Conservation (phyloP, 805 yeast genomes). For the Hanseniaspora thailandica region DNA sequence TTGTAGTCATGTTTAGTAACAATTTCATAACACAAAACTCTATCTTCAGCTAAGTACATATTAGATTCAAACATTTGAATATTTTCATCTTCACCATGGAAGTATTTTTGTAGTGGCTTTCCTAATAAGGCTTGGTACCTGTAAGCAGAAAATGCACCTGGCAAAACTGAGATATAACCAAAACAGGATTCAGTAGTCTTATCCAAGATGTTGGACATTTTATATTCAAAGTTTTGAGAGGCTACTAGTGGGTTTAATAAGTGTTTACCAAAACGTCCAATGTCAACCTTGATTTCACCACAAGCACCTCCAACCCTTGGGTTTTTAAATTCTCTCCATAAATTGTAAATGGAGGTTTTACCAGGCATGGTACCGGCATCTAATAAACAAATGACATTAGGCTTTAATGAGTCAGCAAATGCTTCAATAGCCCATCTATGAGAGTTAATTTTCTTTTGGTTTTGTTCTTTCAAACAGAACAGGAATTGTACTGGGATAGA, state of each 20-base stretch:
- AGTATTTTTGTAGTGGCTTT: slow-evolving; percentile 74
- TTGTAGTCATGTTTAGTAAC: slow-evolving; percentile 68
- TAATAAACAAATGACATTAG: slow-evolving; percentile 68
- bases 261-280: slow-evolving; percentile 48
- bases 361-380: slow-evolving; percentile 95
- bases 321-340: slow-evolving; percentile 76
- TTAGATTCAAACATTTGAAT: slow-evolving; percentile 84
- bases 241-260: slow-evolving; percentile 82
- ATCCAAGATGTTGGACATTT: slow-evolving; percentile 86
- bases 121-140: slow-evolving; percentile 75
- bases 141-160: slow-evolving; percentile 95
- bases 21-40: slow-evolving; percentile 86
- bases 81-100: slow-evolving; percentile 74
- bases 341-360: slow-evolving; percentile 67
- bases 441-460: slow-evolving; percentile 81
- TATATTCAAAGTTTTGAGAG: slow-evolving; percentile 93
- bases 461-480: slow-evolving; percentile 81
- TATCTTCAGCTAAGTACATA: slow-evolving; percentile 95
- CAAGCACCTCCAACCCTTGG: slow-evolving; percentile 92
- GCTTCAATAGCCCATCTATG: slow-evolving; percentile 97
- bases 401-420: slow-evolving; percentile 69
- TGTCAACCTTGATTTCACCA: slow-evolving; percentile 84
- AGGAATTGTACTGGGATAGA: slow-evolving; percentile 78
- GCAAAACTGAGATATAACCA: slow-evolving; percentile 88
- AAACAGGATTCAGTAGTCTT: slow-evolving; percentile 92